A percentile compares a stretch with the other conserved stretches of the same genome.
Conservation (phyloP, 257 asterid genomes). For the Nicotiana obtusifolia region DNA sequence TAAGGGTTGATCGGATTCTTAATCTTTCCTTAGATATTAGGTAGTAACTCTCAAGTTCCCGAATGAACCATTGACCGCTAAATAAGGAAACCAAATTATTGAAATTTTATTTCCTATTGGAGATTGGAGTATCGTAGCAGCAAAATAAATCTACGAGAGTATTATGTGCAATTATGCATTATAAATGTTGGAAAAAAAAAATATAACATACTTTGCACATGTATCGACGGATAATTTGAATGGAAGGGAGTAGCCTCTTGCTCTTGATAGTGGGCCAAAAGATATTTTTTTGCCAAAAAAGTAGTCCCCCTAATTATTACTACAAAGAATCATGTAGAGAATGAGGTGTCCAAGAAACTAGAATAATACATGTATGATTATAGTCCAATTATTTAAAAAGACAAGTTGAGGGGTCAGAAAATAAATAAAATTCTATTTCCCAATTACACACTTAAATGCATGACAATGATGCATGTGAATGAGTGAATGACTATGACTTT, state of each 20-base stretch:
- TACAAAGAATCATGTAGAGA: neutral
- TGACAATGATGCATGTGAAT: slow-evolving; percentile 37
- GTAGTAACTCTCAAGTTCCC: neutral
- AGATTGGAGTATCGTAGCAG: neutral
- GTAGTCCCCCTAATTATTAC: neutral
- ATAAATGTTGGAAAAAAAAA: neutral
- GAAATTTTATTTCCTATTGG: neutral
- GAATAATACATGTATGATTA: neutral
- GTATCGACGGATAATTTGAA: neutral
- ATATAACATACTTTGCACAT: neutral
- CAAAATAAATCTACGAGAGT: neutral
- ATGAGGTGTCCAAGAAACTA: neutral
- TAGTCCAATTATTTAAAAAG: neutral
- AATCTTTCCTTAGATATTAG: neutral
- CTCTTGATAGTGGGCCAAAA: neutral
- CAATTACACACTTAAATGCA: slow-evolving; percentile 21
- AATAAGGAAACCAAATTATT: neutral
- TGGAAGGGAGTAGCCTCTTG: accelerated
- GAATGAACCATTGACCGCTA: neutral
- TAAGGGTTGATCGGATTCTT: neutral
- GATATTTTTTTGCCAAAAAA: neutral
- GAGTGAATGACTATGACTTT: slow-evolving; percentile 46
- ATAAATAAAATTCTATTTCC: slow-evolving; percentile 12
- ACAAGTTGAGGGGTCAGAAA: neutral
- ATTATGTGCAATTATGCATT: neutral